phyloP scores from a whole-genome alignment of 345 rosid species.

The Populus nigra region DNA sequence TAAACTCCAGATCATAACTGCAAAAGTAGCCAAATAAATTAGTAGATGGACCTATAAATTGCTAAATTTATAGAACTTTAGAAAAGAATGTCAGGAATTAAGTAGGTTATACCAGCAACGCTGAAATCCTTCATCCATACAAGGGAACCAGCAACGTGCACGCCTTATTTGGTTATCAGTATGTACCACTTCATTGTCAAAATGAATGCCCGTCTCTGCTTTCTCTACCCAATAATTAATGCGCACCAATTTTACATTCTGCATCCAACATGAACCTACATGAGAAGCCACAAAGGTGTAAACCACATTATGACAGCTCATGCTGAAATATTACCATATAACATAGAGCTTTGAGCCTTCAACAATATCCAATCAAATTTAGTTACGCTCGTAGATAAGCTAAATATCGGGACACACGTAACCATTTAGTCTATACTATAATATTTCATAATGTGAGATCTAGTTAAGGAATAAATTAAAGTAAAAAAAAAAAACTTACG shows the following conservation, averaged over 20 bases:
- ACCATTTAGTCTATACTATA: background rate
- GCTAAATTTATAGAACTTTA: background rate
- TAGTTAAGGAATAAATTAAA: background rate
- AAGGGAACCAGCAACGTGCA: conserved; percentile 97
- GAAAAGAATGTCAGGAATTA: conserved; percentile 8
- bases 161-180: conserved; percentile 91
- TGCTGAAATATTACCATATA: background rate
- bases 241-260: conserved; percentile 90
- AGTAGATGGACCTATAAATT: background rate
- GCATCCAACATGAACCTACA: conserved; percentile 62
- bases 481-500: background rate
- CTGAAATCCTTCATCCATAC: conserved; percentile 75
- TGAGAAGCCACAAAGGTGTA: conserved; percentile 43
- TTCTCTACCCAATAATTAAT: conserved; percentile 90
- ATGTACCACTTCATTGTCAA: conserved; percentile 66
- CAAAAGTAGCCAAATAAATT: conserved; percentile 19
- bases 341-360: background rate
- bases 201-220: conserved; percentile 86
- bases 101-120: conserved; percentile 67
- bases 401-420: background rate
- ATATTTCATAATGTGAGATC: background rate
- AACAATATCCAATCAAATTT: background rate
- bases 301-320: conserved; percentile 34
- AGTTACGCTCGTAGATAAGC: background rate
- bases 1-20: conserved; percentile 94